Evolutionary conservation across 2,329 filamentous ascomycete genomes (phyloP).

Genomic region (Nemania abortiva): DNA sequence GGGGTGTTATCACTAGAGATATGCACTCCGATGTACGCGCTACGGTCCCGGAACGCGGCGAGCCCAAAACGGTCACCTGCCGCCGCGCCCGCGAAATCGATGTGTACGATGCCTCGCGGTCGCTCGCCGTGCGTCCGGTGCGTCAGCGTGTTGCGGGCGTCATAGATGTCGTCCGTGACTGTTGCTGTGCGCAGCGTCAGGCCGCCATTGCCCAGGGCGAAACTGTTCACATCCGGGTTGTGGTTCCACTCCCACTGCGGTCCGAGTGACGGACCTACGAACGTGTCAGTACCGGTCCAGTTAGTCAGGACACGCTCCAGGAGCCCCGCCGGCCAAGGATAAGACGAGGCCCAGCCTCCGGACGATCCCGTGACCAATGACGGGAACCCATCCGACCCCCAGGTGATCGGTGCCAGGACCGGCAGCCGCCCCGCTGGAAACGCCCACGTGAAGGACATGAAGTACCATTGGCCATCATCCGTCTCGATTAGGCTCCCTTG

Average conservation of each 20-base stretch:
- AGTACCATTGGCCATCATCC: conserved; percentile 66
- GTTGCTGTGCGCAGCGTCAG: conserved; percentile 63
- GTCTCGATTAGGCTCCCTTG: conserved; percentile 69
- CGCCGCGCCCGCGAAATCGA: conserved; percentile 62
- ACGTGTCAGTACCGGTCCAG: conserved; percentile 59
- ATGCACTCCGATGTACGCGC: conserved; percentile 61
- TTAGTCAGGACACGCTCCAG: conserved; percentile 45
- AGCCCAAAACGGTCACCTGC: conserved; percentile 66
- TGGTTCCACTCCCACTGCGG: conserved; percentile 72
- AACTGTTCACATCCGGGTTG: conserved; percentile 66
- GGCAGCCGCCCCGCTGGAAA: conserved; percentile 69
- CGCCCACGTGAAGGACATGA: conserved; percentile 66
- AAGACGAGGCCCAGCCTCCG: conserved; percentile 62
- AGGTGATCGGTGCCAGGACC: conserved; percentile 66
- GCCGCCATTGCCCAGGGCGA: conserved; percentile 55
- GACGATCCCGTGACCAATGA: conserved; percentile 54
- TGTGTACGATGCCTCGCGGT: conserved; percentile 61
- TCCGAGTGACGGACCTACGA: conserved; percentile 56
- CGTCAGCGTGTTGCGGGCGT: conserved; percentile 61
- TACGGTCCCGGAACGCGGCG: conserved; percentile 64
- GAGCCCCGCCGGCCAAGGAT: conserved; percentile 53
- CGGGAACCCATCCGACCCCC: conserved; percentile 65
- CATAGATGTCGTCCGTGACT: conserved; percentile 64
- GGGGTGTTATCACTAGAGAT: conserved; percentile 55
- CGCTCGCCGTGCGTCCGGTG: conserved; percentile 60